These are phyloP conservation scores for Carnegiea gigantea DNA, from an alignment of 179 eudicot genomes.

Conservation along the genomic window DNA sequence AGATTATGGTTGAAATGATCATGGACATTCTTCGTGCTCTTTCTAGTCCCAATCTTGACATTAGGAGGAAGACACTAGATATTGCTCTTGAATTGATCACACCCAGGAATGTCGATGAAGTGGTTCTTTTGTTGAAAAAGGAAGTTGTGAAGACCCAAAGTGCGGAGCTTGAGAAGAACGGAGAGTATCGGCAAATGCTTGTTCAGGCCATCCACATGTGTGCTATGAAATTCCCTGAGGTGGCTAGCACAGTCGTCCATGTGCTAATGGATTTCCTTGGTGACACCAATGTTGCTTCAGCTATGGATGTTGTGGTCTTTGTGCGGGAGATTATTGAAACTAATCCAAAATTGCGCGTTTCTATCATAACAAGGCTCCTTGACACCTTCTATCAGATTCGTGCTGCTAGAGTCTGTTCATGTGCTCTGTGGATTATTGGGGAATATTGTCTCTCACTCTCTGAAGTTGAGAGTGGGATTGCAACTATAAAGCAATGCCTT, in stretches of 20 bases:
- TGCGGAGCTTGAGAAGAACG: conserved; percentile 76
- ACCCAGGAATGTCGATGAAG: conserved; percentile 74
- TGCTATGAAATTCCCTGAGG: conserved; percentile 84
- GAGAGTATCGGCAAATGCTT: conserved; percentile 78
- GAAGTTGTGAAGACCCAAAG: conserved; percentile 78
- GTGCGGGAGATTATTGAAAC: conserved; percentile 79
- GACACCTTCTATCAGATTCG: conserved; percentile 83
- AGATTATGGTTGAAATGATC: conserved; percentile 73
- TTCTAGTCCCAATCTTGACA: conserved; percentile 74
- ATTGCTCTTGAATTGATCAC: conserved; percentile 68
- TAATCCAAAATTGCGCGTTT: conserved; percentile 68
- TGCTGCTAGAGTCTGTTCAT: conserved; percentile 74
- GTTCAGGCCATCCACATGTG: conserved; percentile 82
- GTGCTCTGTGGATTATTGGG: conserved; percentile 81
- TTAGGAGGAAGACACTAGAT: conserved; percentile 69
- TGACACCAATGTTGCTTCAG: conserved; percentile 73
- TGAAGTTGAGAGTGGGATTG: conserved; percentile 71
- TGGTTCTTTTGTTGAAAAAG: conserved; percentile 70
- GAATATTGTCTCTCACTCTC: conserved; percentile 75
- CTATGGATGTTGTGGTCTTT: conserved; percentile 74
- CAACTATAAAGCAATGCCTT: conserved; percentile 73
- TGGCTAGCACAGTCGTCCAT: conserved; percentile 80
- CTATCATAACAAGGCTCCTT: conserved; percentile 63
- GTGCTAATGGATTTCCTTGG: conserved; percentile 86
- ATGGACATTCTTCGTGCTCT: conserved; percentile 83